Conservation (phyloP, 2,329 filamentous ascomycete species). For the Phialemoniopsis sp. region DNA sequence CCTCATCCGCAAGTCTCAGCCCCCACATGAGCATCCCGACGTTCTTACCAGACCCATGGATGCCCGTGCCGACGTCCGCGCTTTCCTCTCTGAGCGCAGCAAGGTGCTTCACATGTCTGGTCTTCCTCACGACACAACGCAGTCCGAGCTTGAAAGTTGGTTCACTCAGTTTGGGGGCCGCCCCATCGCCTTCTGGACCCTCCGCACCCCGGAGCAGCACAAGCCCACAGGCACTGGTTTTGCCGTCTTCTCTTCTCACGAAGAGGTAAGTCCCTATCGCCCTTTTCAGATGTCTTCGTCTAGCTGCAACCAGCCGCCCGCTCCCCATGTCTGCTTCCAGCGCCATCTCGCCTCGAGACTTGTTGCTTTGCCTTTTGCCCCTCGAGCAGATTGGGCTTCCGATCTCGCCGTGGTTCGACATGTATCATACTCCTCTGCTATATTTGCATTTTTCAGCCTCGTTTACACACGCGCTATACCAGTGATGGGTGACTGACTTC, state of each 20-base stretch:
- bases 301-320: too few relatives aligned
- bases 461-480: too few relatives aligned
- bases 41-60: conserved; percentile 95
- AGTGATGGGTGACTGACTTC: not conserved
- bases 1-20: conserved; percentile 93
- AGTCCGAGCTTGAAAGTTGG: conserved; percentile 98
- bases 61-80: conserved; percentile 90
- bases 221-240: conserved; percentile 99
- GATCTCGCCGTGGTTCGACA: too few relatives aligned
- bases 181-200: conserved; percentile 98
- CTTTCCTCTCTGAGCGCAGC: conserved; percentile 92
- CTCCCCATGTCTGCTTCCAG: too few relatives aligned
- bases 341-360: too few relatives aligned
- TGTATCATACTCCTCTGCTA: too few relatives aligned
- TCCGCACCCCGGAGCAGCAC: conserved; percentile 96
- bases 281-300: too few relatives aligned
- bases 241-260: conserved; percentile 96
- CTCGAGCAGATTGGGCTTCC: too few relatives aligned
- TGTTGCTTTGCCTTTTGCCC: too few relatives aligned
- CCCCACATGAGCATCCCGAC: conserved; percentile 87
- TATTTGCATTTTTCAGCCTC: too few relatives aligned
- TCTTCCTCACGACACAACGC: conserved; percentile 94
- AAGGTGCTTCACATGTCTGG: conserved; percentile 98
- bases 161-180: conserved; percentile 98
- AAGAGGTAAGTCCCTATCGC: conserved; percentile 82